Evolutionary conservation across 768 basidiomycete species (phyloP).

Genomic region (Rhizopogon sp.): DNA sequence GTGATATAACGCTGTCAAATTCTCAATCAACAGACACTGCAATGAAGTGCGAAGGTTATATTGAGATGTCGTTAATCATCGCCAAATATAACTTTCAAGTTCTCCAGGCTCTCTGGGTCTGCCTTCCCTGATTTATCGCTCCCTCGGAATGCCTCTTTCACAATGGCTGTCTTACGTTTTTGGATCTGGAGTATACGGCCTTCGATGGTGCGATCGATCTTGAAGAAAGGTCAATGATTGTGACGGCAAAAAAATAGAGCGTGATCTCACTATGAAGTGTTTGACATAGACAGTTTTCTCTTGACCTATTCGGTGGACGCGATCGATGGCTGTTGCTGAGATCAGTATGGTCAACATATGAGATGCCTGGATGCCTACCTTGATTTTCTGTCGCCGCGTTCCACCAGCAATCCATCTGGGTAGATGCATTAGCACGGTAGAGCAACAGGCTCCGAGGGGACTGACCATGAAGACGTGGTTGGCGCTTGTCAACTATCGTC

Average conservation of each 20-base stretch:
- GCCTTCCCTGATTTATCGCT: conserved; percentile 36
- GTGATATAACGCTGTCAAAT: no score
- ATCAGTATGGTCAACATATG: conserved; percentile 3
- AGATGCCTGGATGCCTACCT: conserved; percentile 34
- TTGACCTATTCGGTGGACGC: conserved; percentile 83
- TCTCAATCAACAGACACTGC: background rate
- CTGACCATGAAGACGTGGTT: conserved; percentile 85
- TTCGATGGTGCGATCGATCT: conserved; percentile 76
- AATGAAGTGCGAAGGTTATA: background rate
- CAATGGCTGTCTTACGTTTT: conserved; percentile 80
- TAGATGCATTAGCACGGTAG: conserved; percentile 4
- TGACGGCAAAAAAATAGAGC: background rate
- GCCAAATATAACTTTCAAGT: conserved; percentile 78
- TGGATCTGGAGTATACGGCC: conserved; percentile 78
- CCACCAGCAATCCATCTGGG: conserved; percentile 92
- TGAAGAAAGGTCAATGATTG: background rate
- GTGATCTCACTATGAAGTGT: conserved; percentile 68
- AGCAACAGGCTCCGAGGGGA: background rate
- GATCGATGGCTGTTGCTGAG: conserved; percentile 64
- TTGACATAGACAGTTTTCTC: conserved; percentile 79
- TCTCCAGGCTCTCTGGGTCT: conserved; percentile 73
- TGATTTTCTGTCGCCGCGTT: conserved; percentile 81
- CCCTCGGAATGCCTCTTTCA: conserved; percentile 78
- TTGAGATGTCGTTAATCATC: conserved; percentile 18
- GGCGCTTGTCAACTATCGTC: conserved; percentile 60